Conservation (phyloP, 352 stramenopile species). For the Phytophthora quininea region DNA sequence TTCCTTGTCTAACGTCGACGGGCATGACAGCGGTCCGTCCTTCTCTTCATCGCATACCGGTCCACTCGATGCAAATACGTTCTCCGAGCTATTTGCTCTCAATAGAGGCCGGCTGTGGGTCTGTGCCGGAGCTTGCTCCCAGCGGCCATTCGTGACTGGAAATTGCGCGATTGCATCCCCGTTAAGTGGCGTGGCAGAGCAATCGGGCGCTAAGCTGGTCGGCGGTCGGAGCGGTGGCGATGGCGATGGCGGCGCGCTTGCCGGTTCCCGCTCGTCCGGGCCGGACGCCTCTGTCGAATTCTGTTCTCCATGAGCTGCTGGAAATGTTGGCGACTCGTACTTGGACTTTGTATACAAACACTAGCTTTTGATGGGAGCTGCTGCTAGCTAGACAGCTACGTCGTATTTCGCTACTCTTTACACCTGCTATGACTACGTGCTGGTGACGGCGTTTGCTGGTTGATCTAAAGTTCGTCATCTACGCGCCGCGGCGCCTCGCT, state of each 20-base stretch:
- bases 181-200: neutral
- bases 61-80: constrained; percentile 21
- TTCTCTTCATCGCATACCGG: constrained; percentile 34
- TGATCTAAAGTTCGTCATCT: constrained; percentile 22
- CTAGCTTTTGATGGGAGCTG: too few relatives aligned
- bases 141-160: neutral
- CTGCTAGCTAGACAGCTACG: neutral
- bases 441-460: neutral
- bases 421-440: neutral
- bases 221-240: neutral
- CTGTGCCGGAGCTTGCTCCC: constrained; percentile 19
- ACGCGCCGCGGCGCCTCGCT: neutral
- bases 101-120: constrained; percentile 31
- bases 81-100: constrained; percentile 36
- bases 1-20: constrained; percentile 33
- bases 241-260: neutral
- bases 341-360: neutral
- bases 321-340: neutral
- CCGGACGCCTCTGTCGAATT: neutral
- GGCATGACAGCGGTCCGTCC: constrained; percentile 43
- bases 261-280: neutral
- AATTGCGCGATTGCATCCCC: neutral
- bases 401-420: neutral
- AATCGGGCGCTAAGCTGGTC: neutral
- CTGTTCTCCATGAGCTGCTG: neutral